These are phyloP conservation scores for Macrophomina phaseolina DNA, from an alignment of 2,329 filamentous ascomycete species.

Conservation along the genomic window DNA sequence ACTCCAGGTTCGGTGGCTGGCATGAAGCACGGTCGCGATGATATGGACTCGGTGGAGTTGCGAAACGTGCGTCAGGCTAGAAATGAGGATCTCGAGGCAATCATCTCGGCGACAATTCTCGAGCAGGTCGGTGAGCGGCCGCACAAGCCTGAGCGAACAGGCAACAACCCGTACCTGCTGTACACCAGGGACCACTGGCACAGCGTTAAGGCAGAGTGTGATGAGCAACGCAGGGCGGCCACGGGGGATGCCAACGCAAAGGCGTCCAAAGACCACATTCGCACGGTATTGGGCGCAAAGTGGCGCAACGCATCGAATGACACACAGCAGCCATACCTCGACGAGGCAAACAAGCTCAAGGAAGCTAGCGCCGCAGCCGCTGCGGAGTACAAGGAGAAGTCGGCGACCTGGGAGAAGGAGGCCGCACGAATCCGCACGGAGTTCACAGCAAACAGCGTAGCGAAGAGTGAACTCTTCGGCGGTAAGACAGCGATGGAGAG, in stretches of 20 bases:
- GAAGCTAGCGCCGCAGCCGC: slow-evolving; percentile 64
- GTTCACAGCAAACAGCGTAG: slow-evolving; percentile 37
- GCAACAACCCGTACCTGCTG: slow-evolving; percentile 85
- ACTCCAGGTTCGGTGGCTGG: neutral
- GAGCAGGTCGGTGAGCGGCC: slow-evolving; percentile 75
- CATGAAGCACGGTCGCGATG: slow-evolving; percentile 29
- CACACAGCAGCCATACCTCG: slow-evolving; percentile 77
- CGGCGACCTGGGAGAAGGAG: slow-evolving; percentile 73
- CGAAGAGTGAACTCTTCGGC: slow-evolving; percentile 36
- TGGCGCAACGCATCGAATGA: slow-evolving; percentile 80
- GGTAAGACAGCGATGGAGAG: slow-evolving; percentile 47
- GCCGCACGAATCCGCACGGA: slow-evolving; percentile 57
- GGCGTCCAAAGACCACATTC: slow-evolving; percentile 72
- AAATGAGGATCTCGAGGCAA: slow-evolving; percentile 60
- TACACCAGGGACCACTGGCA: slow-evolving; percentile 80
- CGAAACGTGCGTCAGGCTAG: slow-evolving; percentile 35
- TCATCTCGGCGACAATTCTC: slow-evolving; percentile 62
- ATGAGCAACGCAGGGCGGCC: slow-evolving; percentile 67
- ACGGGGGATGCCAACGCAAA: slow-evolving; percentile 73
- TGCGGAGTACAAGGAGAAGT: slow-evolving; percentile 65
- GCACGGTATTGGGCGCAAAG: slow-evolving; percentile 84
- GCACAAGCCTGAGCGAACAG: slow-evolving; percentile 71
- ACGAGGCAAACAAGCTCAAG: slow-evolving; percentile 75
- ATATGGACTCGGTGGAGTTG: slow-evolving; percentile 29
- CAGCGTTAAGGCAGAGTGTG: slow-evolving; percentile 67